These are phyloP conservation scores for Penicillium arizonense DNA, from an alignment of 495 filamentous ascomycete species.

Conservation along the genomic window DNA sequence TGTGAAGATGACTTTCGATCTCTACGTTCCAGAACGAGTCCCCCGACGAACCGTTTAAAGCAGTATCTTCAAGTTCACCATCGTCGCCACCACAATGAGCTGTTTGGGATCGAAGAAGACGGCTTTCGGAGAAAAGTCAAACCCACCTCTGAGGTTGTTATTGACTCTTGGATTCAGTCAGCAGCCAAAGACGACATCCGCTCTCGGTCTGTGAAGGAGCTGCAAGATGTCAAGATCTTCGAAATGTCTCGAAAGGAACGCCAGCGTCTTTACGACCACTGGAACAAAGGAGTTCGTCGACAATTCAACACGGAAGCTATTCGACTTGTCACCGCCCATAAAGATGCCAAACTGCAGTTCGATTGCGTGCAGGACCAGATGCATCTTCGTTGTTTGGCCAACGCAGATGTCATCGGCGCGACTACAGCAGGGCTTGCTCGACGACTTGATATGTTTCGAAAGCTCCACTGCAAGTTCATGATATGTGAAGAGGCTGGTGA, in stretches of 20 bases:
- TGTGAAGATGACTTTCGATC: slow-evolving; percentile 9
- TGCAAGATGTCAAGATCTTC: background rate
- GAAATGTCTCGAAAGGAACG: slow-evolving; percentile 1
- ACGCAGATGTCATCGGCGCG: slow-evolving; percentile 64
- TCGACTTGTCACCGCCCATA: background rate
- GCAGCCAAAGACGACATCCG: background rate
- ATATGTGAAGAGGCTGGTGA: slow-evolving; percentile 79
- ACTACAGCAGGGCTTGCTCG: slow-evolving; percentile 74
- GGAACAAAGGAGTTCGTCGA: background rate
- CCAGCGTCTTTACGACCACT: background rate
- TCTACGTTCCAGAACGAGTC: background rate
- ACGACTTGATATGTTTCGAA: slow-evolving; percentile 60
- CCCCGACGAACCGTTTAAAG: background rate
- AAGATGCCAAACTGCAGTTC: background rate
- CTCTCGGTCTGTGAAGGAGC: background rate
- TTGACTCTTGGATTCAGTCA: background rate
- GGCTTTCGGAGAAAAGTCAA: background rate
- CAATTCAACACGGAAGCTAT: background rate
- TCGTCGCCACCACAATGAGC: background rate
- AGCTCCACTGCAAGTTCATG: slow-evolving; percentile 63
- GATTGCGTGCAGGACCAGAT: slow-evolving; percentile 24
- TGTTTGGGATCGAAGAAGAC: background rate
- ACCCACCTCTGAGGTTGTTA: background rate
- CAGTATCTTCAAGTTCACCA: background rate
- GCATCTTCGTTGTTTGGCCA: slow-evolving; percentile 32